These are phyloP conservation scores for Carex parvula DNA, from an alignment of 176 grass and related monocot genomes.

Conservation along the genomic window DNA sequence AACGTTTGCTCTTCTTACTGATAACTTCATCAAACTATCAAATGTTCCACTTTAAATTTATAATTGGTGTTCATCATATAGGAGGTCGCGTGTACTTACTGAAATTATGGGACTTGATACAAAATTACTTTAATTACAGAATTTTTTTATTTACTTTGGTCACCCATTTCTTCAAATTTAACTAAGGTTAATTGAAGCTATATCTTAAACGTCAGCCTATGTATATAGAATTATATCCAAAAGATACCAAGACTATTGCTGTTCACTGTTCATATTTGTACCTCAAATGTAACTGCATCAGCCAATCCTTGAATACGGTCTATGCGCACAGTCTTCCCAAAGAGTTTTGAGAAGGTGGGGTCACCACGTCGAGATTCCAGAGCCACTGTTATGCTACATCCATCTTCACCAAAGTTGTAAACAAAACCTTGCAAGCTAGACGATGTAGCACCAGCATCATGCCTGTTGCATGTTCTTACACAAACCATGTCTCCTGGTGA, in stretches of 20 bases:
- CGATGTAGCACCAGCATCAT: constrained; percentile 67
- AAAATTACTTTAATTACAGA: neutral
- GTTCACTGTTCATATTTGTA: constrained; percentile 32
- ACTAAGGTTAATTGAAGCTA: neutral
- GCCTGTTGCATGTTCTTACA: constrained; percentile 80
- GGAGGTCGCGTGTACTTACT: neutral
- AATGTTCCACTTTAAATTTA: neutral
- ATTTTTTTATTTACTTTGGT: neutral
- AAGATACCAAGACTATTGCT: neutral
- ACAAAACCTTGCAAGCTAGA: constrained; percentile 94
- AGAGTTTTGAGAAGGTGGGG: constrained; percentile 92
- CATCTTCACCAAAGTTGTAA: constrained; percentile 83
- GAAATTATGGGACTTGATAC: neutral
- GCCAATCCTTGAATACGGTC: constrained; percentile 91
- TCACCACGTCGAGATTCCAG: constrained; percentile 83
- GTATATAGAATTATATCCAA: neutral
- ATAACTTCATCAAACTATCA: neutral
- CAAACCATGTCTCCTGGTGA: constrained; percentile 95
- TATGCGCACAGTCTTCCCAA: constrained; percentile 84
- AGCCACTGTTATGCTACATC: constrained; percentile 86
- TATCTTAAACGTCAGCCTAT: neutral
- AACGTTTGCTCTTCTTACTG: neutral
- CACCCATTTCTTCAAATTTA: neutral
- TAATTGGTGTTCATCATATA: neutral
- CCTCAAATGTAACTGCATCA: constrained; percentile 91